phyloP scores from a whole-genome alignment of 495 filamentous ascomycete genomes.

The Annulohypoxylon stygium region DNA sequence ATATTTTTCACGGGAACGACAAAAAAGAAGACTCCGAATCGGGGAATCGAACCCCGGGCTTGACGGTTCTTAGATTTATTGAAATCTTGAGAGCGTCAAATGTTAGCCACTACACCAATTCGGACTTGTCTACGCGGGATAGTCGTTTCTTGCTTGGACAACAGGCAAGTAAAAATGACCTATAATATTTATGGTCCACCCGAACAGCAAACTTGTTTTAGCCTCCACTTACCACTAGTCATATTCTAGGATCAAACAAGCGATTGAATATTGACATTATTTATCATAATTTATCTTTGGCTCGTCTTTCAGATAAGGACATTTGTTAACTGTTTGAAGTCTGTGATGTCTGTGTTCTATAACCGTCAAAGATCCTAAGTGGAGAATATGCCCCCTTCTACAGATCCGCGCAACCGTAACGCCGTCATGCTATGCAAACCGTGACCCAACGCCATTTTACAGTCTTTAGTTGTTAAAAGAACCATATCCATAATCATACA shows the following conservation, averaged over 20 bases:
- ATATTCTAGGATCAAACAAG: neutral
- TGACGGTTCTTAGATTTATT: conserved; percentile 39
- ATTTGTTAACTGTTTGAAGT: neutral
- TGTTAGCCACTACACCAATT: conserved; percentile 57
- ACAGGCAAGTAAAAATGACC: neutral
- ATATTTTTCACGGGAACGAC: neutral
- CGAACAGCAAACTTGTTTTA: neutral
- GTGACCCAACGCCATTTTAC: conserved; percentile 30
- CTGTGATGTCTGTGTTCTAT: conserved; percentile 14
- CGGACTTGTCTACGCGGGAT: conserved; percentile 41
- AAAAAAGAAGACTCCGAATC: conserved; percentile 50
- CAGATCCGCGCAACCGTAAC: conserved; percentile 26
- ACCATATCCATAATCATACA: conserved; percentile 22
- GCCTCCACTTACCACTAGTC: neutral
- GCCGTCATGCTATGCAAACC: conserved; percentile 41
- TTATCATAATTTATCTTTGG: conserved; percentile 4
- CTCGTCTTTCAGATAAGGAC: conserved; percentile 4
- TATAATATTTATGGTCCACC: neutral
- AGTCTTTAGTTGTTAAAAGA: neutral
- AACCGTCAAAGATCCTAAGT: conserved; percentile 30
- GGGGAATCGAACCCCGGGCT: conserved; percentile 58
- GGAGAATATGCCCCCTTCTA: conserved; percentile 38
- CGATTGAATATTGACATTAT: conserved; percentile 1
- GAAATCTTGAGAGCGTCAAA: conserved; percentile 53
- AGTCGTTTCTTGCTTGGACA: too few relatives aligned